These are phyloP conservation scores for Umbellularia californica DNA, from an alignment of 164 flowering plant species.

Conservation along the genomic window DNA sequence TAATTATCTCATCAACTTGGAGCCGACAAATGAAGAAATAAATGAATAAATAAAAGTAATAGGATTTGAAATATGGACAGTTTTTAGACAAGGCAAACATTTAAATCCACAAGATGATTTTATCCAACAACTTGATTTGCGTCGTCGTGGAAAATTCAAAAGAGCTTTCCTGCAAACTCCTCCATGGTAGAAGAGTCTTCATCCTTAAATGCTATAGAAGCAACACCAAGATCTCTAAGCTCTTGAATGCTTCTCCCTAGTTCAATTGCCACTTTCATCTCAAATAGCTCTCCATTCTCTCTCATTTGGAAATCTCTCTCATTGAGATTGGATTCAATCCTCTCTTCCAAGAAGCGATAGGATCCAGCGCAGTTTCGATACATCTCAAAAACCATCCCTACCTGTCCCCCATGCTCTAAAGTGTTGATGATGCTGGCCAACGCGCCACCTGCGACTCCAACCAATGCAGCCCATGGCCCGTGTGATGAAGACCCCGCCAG, in stretches of 20 bases:
- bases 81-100: too few relatives aligned
- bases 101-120: too few relatives aligned
- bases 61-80: too few relatives aligned
- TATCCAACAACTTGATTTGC: not conserved
- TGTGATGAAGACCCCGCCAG: conserved; percentile 25
- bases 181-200: conserved; percentile 5
- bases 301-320: conserved; percentile 21
- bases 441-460: conserved; percentile 38
- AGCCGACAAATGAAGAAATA: too few relatives aligned
- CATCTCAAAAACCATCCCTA: conserved; percentile 59
- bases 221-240: conserved; percentile 24
- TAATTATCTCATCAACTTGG: too few relatives aligned
- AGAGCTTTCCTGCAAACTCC: conserved; percentile 54
- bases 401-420: conserved; percentile 57
- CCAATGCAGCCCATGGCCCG: conserved; percentile 17
- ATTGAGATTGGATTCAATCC: conserved; percentile 21
- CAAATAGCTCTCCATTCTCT: conserved; percentile 51
- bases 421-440: conserved; percentile 44
- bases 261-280: conserved; percentile 42
- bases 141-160: conserved; percentile 13
- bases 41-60: too few relatives aligned
- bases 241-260: conserved; percentile 45
- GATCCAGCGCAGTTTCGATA: conserved; percentile 37
- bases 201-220: not conserved
- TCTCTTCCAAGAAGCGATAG: conserved; percentile 31